Base-by-base conservation (phyloP, 1,284 basidiomycete species). In the Ustilago crameri region DNA sequence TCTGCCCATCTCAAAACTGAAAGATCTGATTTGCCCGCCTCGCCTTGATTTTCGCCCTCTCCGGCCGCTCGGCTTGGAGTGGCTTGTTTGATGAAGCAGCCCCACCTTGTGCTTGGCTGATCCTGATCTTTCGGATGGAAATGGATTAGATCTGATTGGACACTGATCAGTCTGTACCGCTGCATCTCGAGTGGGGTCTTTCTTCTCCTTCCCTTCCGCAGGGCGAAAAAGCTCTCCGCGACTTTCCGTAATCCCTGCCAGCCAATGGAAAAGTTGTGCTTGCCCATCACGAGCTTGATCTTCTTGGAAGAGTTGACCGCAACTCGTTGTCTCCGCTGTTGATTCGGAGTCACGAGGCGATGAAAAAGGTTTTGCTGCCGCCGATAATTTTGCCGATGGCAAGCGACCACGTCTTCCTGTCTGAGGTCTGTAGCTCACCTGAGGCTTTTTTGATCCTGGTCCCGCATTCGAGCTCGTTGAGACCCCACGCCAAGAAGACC, bases 91-190 rank as follows among this genome's bases (percentile, higher is more conserved):
- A 51, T 51, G 45, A 42, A 58, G 55, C 55, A 22, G 41, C 42
- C 48, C 55, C 55, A 35, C 42, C 17, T 51, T 23, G 40, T 18
- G 30, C 37, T 32, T 41, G 12, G 14, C n/a, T 24, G 14, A 22
- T 37, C 17, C 37, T 41, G 37, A 50, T 40, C 30, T 23, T 27
- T 65, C 62, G 51, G 62, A 59, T 54, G 37, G 51, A 56, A 67
- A 67, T 66, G 64, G 53, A 60, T 53, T n/a, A 41, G 50, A 67
- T 67, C 64, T 67, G 64, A 67, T 67, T 67, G 64, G 64, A 57
- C 46, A 26, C 35, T 20, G 17, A 18, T 27, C 37, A 18, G 24
- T 35, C 12, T 5, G 46, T 32, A 20, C 35, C 44, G 20, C 18
- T 27, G 48, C 34, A 17, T 41, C 7, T 27, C 38, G n/a, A 32